Conservation (phyloP, 2,329 filamentous ascomycete genomes). For the Nigrograna mackinnonii region DNA sequence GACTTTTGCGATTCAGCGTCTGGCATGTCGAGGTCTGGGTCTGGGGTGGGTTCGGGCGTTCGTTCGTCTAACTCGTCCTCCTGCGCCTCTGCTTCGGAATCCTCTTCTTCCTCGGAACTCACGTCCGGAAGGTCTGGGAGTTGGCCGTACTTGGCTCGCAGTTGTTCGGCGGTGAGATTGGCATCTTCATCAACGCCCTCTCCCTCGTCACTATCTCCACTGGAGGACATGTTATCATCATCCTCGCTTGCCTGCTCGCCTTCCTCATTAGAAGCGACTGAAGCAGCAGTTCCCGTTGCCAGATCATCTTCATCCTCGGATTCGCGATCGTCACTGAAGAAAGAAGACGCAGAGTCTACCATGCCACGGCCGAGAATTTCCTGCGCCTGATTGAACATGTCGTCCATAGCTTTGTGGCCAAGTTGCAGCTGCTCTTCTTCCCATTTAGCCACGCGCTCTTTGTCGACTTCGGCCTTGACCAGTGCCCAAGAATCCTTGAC, state of each 20-base stretch:
- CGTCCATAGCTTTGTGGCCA: slow-evolving; percentile 68
- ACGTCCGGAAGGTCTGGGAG: slow-evolving; percentile 55
- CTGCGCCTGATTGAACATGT: slow-evolving; percentile 73
- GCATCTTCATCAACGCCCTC: slow-evolving; percentile 61
- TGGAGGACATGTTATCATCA: slow-evolving; percentile 42
- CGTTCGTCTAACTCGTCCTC: slow-evolving; percentile 31
- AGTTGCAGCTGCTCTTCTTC: slow-evolving; percentile 63
- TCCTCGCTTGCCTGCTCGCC: slow-evolving; percentile 42
- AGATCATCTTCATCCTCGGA: slow-evolving; percentile 47
- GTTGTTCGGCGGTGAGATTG: slow-evolving; percentile 68
- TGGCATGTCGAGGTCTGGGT: slow-evolving; percentile 31
- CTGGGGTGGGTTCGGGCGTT: slow-evolving; percentile 33
- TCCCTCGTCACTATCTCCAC: slow-evolving; percentile 41
- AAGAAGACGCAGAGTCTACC: slow-evolving; percentile 39
- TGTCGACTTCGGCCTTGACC: slow-evolving; percentile 61
- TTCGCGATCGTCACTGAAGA: slow-evolving; percentile 44
- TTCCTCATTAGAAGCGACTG: slow-evolving; percentile 25
- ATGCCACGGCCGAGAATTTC: slow-evolving; percentile 36
- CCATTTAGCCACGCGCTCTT: slow-evolving; percentile 59
- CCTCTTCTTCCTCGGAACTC: slow-evolving; percentile 25
- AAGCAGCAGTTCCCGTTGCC: slow-evolving; percentile 41
- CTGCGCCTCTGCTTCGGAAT: slow-evolving; percentile 34
- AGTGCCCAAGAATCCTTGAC: slow-evolving; percentile 64
- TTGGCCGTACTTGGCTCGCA: slow-evolving; percentile 70
- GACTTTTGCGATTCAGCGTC: slow-evolving; percentile 13